Evolutionary conservation across 306 rosid genomes (phyloP).

Genomic region (Canavalia ensiformis): DNA sequence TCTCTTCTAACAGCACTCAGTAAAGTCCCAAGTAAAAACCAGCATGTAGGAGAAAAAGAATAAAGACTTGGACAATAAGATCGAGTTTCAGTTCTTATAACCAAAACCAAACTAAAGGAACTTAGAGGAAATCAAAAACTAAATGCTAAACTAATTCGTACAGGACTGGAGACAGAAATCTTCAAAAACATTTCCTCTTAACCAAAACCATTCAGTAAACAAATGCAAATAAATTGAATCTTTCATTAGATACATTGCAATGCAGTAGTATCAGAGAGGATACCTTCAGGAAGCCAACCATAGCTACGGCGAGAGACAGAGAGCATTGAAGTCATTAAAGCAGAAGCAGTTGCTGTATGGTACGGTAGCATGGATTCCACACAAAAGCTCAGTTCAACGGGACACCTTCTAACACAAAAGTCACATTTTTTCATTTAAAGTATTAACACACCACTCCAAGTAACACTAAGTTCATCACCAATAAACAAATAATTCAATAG

Average conservation of each 20-base stretch:
- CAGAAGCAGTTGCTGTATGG: conserved; percentile 84
- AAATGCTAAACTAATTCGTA: not conserved
- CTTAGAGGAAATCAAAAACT: not conserved
- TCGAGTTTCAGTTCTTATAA: not conserved
- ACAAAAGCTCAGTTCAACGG: conserved; percentile 76
- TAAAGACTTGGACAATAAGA: not conserved
- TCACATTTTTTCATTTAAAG: not conserved
- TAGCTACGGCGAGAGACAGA: conserved; percentile 60
- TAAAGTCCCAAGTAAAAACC: conserved; percentile 26
- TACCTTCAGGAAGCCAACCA: conserved; percentile 93
- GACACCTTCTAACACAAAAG: conserved; percentile 57
- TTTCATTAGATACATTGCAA: not conserved
- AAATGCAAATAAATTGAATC: not conserved
- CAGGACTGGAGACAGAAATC: not conserved
- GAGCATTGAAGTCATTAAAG: conserved; percentile 88
- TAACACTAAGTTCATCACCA: not conserved
- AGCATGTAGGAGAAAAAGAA: not conserved
- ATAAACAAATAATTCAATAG: not conserved
- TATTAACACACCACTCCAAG: not conserved
- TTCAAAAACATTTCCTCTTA: conserved; percentile 3
- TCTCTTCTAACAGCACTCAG: conserved; percentile 30
- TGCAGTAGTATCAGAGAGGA: not conserved
- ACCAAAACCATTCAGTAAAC: conserved; percentile 1
- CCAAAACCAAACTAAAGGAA: not conserved
- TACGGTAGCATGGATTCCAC: conserved; percentile 88